phyloP scores from a whole-genome alignment of 768 basidiomycete genomes.

The Tricholomella constricta region DNA sequence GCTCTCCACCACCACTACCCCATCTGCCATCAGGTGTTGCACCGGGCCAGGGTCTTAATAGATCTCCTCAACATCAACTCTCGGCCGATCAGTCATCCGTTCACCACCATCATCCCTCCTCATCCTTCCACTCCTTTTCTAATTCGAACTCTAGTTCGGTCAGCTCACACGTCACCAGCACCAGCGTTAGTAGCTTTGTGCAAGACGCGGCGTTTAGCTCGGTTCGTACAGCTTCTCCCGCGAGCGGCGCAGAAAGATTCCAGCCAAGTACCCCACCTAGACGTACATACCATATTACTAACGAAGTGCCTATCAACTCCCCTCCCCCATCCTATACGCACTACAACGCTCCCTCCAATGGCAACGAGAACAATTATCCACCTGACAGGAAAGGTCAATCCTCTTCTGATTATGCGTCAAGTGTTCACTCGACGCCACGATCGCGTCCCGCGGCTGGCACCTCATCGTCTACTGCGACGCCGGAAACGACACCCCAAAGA shows the following conservation, averaged over 20 bases:
- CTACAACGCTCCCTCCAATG: conserved; percentile 17
- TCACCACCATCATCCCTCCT: conserved; percentile 16
- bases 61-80: conserved; percentile 5
- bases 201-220: conserved; percentile 8
- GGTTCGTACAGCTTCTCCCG: conserved; percentile 1
- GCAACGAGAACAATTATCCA: conserved; percentile 2
- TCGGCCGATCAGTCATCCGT: conserved; percentile 9
- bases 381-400: conserved; percentile 8
- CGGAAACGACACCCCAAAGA: conserved; percentile 1
- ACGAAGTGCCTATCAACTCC: conserved; percentile 33
- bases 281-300: conserved; percentile 43
- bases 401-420: not conserved
- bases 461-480: not conserved
- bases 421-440: conserved; percentile 5
- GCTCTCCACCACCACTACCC: conserved; percentile 5
- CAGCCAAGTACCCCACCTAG: conserved; percentile 33
- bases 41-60: conserved; percentile 20
- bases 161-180: conserved; percentile 21
- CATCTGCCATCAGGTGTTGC: conserved; percentile 4
- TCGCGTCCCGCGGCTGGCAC: not conserved
- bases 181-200: conserved; percentile 5
- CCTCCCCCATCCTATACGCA: conserved; percentile 50
- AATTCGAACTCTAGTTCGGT: conserved; percentile 24
- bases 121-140: conserved; percentile 21
- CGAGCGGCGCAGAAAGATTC: not conserved